Conservation (phyloP, 2,329 filamentous ascomycete species). For the Colletotrichum orbiculare region DNA sequence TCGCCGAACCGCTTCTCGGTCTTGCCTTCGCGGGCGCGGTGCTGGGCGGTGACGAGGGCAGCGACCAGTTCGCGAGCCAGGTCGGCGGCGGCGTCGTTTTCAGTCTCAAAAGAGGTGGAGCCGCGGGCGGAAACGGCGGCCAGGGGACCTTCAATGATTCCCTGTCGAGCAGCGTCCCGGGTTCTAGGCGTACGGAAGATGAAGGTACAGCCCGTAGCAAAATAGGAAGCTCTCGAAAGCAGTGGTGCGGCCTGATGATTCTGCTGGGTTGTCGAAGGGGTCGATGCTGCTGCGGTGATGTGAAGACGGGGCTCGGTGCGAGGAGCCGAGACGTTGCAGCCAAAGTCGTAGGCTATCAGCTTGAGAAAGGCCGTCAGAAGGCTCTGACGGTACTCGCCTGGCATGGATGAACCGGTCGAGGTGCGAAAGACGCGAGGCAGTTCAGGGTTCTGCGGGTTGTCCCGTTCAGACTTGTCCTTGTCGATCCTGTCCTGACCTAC, state of each 20-base stretch:
- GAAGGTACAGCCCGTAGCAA: slow-evolving; percentile 69
- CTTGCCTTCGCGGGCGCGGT: slow-evolving; percentile 68
- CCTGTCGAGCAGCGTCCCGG: slow-evolving; percentile 68
- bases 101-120: slow-evolving; percentile 62
- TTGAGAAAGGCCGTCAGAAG: slow-evolving; percentile 71
- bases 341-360: slow-evolving; percentile 73
- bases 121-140: slow-evolving; percentile 69
- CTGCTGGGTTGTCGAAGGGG: slow-evolving; percentile 37
- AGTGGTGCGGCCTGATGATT: slow-evolving; percentile 2
- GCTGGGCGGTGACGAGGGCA: slow-evolving; percentile 71
- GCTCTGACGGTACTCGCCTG: slow-evolving; percentile 66
- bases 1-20: slow-evolving; percentile 67
- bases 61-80: slow-evolving; percentile 70
- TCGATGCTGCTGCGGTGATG: slow-evolving; percentile 53
- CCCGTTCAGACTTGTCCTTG: slow-evolving; percentile 33
- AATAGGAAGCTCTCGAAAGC: slow-evolving; percentile 61
- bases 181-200: slow-evolving; percentile 69
- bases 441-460: slow-evolving; percentile 11
- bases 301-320: slow-evolving; percentile 70
- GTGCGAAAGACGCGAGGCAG: slow-evolving; percentile 50
- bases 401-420: slow-evolving; percentile 65
- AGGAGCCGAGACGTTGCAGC: slow-evolving; percentile 68
- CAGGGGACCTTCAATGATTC: slow-evolving; percentile 71
- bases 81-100: slow-evolving; percentile 70
- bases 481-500: slow-evolving; percentile 21